Conservation (phyloP, 768 basidiomycete species). For the Mycena alexandri region DNA sequence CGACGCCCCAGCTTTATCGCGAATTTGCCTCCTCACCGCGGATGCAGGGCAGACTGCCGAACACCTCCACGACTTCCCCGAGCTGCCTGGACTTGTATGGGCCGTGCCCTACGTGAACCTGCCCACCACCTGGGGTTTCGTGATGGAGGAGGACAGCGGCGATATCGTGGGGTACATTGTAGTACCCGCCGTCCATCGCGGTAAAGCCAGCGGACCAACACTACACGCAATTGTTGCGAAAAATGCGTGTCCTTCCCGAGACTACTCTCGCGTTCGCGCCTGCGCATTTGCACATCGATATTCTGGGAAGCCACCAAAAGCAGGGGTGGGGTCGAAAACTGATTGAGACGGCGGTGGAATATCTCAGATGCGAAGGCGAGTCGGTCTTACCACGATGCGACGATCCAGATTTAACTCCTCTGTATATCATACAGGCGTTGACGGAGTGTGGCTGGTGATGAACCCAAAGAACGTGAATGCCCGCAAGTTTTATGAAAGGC, state of each 20-base stretch:
- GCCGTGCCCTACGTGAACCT: slow-evolving; percentile 81
- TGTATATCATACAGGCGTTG: slow-evolving; percentile 38
- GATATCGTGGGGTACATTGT: slow-evolving; percentile 80
- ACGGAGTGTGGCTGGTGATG: slow-evolving; percentile 78
- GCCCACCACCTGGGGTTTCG: slow-evolving; percentile 78
- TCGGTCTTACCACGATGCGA: too few relatives aligned
- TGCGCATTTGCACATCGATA: slow-evolving; percentile 83
- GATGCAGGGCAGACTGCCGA: slow-evolving; percentile 78
- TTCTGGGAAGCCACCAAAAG: slow-evolving; percentile 73
- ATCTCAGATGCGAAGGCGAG: slow-evolving; percentile 60
- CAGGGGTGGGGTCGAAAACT: slow-evolving; percentile 78
- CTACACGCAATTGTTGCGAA: slow-evolving; percentile 55
- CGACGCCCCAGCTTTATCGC: slow-evolving; percentile 71
- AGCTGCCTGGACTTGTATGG: slow-evolving; percentile 79
- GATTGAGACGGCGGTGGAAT: slow-evolving; percentile 65
- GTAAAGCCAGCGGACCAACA: slow-evolving; percentile 56
- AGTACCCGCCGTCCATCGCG: slow-evolving; percentile 58
- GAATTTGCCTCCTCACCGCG: slow-evolving; percentile 81
- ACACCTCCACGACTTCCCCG: slow-evolving; percentile 68
- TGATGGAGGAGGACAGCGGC: slow-evolving; percentile 64
- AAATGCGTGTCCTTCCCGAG: slow-evolving; percentile 60
- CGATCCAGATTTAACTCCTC: too few relatives aligned
- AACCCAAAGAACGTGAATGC: slow-evolving; percentile 74
- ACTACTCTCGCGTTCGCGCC: slow-evolving; percentile 71
- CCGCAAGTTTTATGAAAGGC: slow-evolving; percentile 67